Conservation (phyloP, 1,284 basidiomycete species). For the Ganoderma resinaceum region DNA sequence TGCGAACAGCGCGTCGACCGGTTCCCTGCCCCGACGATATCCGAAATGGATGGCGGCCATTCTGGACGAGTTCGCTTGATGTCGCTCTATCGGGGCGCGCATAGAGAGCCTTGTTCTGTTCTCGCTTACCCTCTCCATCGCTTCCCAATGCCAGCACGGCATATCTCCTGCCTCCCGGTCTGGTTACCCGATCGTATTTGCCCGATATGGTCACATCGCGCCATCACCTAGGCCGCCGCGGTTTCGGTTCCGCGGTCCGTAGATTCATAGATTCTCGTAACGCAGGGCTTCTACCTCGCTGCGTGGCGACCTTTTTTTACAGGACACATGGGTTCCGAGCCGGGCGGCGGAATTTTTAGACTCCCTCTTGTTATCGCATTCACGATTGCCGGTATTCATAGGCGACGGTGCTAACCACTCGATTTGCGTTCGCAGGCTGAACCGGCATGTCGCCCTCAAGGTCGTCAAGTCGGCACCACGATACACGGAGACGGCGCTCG, state of each 20-base stretch:
- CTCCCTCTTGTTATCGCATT: not conserved
- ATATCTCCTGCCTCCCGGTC: not conserved
- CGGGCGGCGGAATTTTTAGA: not conserved
- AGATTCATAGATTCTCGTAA: slow-evolving; percentile 16
- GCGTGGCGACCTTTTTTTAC: not conserved
- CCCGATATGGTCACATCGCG: slow-evolving; percentile 5
- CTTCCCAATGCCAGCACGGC: not conserved
- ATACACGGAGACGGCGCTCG: slow-evolving; percentile 97
- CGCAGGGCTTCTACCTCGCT: not conserved
- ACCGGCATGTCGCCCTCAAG: slow-evolving; percentile 97
- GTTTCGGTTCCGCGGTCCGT: slow-evolving; percentile 13
- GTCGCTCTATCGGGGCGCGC: not conserved
- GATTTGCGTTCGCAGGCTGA: slow-evolving; percentile 61
- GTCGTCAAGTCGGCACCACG: slow-evolving; percentile 98
- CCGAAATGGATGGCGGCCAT: not conserved
- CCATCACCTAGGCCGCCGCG: not conserved
- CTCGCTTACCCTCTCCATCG: not conserved
- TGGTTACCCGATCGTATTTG: not conserved
- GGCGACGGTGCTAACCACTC: slow-evolving; percentile 13
- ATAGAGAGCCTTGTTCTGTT: too few relatives aligned
- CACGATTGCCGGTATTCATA: not conserved
- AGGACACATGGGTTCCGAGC: not conserved
- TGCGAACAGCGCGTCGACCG: not conserved
- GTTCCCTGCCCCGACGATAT: too few relatives aligned
- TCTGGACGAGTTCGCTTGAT: not conserved